phyloP scores from a whole-genome alignment of 768 basidiomycete species.

The Pulveroboletus sp. region DNA sequence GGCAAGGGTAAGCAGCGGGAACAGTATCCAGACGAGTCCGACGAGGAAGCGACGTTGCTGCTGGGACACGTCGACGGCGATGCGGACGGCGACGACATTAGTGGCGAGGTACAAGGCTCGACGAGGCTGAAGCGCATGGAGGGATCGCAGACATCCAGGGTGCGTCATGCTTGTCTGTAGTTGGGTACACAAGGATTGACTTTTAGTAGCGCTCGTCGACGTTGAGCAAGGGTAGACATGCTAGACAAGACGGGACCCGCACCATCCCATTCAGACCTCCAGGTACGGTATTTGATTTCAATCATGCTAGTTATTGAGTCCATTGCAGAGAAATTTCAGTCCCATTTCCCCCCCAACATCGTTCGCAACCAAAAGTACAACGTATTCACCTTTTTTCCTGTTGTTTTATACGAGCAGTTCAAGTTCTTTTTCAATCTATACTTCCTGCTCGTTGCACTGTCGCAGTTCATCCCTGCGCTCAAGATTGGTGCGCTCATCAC shows the following conservation, averaged over 20 bases:
- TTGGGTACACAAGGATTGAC: not conserved
- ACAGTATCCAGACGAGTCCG: constrained; percentile 59
- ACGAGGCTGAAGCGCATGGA: constrained; percentile 27
- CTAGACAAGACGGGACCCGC: constrained; percentile 66
- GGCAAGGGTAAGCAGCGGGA: constrained; percentile 49
- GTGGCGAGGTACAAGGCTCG: constrained; percentile 29
- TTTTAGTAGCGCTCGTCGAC: constrained; percentile 24
- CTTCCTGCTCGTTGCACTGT: constrained; percentile 94
- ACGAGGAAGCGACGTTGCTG: constrained; percentile 54
- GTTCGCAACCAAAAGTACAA: constrained; percentile 99
- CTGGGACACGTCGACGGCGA: constrained; percentile 37
- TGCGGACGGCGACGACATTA: constrained; percentile 33
- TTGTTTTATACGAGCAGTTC: constrained; percentile 99
- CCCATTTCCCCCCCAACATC: constrained; percentile 79
- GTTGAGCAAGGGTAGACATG: constrained; percentile 8
- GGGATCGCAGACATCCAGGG: constrained; percentile 17
- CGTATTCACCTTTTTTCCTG: constrained; percentile 91
- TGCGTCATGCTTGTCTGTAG: constrained; percentile 8
- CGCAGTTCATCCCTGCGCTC: constrained; percentile 93
- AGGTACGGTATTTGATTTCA: constrained; percentile 39
- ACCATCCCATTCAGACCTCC: constrained; percentile 75
- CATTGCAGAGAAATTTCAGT: constrained; percentile 72
- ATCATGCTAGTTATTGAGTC: too few species aligned
- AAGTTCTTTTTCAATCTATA: constrained; percentile 99
- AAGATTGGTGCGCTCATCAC: constrained; percentile 73